These are phyloP conservation scores for Vitis labrusca DNA, from an alignment of 164 flowering plant species.

Conservation along the genomic window DNA sequence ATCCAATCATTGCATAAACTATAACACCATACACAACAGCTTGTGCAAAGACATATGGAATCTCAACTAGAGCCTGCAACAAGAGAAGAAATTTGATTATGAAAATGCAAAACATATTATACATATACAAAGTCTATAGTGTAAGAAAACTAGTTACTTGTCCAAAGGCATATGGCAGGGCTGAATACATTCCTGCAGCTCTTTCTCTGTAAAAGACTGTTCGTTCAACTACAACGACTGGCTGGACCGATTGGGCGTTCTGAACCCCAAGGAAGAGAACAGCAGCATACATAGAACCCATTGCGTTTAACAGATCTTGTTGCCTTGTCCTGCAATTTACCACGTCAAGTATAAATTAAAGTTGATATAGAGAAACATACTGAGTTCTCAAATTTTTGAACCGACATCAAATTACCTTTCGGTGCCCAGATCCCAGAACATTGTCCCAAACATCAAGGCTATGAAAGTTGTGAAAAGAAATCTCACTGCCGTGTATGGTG, in stretches of 20 bases:
- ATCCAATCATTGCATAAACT: constrained; percentile 44
- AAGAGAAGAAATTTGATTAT: background rate
- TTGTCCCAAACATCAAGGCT: constrained; percentile 38
- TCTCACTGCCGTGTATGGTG: constrained; percentile 40
- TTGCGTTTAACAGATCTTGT: constrained; percentile 42
- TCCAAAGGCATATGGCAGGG: constrained; percentile 42
- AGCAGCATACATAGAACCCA: constrained; percentile 48
- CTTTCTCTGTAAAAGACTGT: constrained; percentile 46
- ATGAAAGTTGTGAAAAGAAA: constrained; percentile 31
- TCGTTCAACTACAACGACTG: constrained; percentile 41
- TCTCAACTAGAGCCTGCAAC: constrained; percentile 38
- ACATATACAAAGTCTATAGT: background rate
- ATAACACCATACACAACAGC: constrained; percentile 29
- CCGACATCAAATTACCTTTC: constrained; percentile 22
- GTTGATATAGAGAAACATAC: too few species aligned
- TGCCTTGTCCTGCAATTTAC: constrained; percentile 23
- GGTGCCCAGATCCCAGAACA: constrained; percentile 45
- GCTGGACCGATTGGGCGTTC: constrained; percentile 37
- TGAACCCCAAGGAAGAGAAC: constrained; percentile 39
- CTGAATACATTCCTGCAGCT: constrained; percentile 54
- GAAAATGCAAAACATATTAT: too few species aligned
- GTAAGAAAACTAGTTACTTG: constrained; percentile 19
- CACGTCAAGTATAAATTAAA: background rate
- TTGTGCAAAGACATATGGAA: constrained; percentile 39
- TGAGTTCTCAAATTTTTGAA: background rate